phyloP scores from a whole-genome alignment of 75 land plant genomes.

The Selaginella moellendorffii region DNA sequence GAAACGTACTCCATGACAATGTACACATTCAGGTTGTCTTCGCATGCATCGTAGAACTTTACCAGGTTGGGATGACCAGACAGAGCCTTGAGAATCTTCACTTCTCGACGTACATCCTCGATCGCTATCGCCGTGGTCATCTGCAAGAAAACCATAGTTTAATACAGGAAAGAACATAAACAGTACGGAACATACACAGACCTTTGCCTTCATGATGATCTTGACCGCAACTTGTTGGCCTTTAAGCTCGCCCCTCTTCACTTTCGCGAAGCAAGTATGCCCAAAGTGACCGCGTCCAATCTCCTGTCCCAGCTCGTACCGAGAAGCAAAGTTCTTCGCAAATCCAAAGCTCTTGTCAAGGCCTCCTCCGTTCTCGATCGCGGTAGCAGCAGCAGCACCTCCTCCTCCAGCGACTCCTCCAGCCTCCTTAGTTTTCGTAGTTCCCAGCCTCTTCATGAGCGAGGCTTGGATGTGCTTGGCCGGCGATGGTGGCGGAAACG shows the following conservation, averaged over 20 bases:
- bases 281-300: slow-evolving; percentile 90
- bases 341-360: slow-evolving; percentile 74
- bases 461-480: slow-evolving; percentile 60
- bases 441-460: slow-evolving; percentile 54
- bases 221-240: slow-evolving; percentile 80
- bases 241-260: slow-evolving; percentile 62
- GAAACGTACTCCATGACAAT: slow-evolving; percentile 81
- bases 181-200: too few relatives aligned
- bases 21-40: slow-evolving; percentile 71
- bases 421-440: slow-evolving; percentile 62
- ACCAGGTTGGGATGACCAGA: slow-evolving; percentile 71
- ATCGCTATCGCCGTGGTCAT: slow-evolving; percentile 85
- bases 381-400: too few relatives aligned
- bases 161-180: not conserved
- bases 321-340: slow-evolving; percentile 40
- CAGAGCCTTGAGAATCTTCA: slow-evolving; percentile 68
- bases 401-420: slow-evolving; percentile 28
- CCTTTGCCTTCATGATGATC: slow-evolving; percentile 76
- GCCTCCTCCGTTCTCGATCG: slow-evolving; percentile 34
- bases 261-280: slow-evolving; percentile 59
- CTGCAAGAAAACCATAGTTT: slow-evolving; percentile 14
- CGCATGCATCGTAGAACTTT: slow-evolving; percentile 65
- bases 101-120: slow-evolving; percentile 27
- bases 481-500: slow-evolving; percentile 82
- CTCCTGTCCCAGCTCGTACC: slow-evolving; percentile 84